phyloP scores from a whole-genome alignment of 768 basidiomycete species.

The Austroboletus festivus region DNA sequence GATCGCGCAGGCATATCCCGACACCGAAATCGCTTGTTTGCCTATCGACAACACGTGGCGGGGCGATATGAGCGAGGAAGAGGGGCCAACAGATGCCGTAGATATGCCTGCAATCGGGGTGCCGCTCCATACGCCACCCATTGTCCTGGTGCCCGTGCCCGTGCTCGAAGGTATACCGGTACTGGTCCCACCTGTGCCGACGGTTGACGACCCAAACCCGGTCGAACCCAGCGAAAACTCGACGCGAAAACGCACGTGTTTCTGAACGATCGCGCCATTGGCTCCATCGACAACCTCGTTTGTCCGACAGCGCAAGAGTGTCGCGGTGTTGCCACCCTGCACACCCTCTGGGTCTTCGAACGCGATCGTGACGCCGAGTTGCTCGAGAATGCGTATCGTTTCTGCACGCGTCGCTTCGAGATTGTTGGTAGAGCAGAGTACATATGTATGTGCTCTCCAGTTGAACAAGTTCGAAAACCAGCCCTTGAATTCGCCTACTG shows the following conservation, averaged over 20 bases:
- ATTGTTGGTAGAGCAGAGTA: conserved; percentile 56
- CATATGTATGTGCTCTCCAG: conserved; percentile 68
- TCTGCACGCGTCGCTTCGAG: conserved; percentile 61
- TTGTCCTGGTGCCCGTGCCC: conserved; percentile 13
- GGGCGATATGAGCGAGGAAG: conserved; percentile 25
- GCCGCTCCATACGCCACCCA: not conserved
- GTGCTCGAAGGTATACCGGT: conserved; percentile 4
- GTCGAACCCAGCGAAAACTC: conserved; percentile 53
- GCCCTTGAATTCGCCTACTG: conserved; percentile 79
- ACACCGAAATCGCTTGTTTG: conserved; percentile 20
- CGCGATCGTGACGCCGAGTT: conserved; percentile 59
- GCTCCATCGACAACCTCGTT: conserved; percentile 45
- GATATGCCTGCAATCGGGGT: conserved; percentile 8
- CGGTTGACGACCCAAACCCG: conserved; percentile 20
- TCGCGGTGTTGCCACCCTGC: conserved; percentile 37
- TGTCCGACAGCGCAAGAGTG: conserved; percentile 47
- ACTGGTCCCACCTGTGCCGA: conserved; percentile 14
- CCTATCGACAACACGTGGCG: conserved; percentile 22
- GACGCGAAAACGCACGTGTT: conserved; percentile 79
- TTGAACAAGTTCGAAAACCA: conserved; percentile 97
- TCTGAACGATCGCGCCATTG: conserved; percentile 48
- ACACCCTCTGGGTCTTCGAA: conserved; percentile 45
- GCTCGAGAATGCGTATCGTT: conserved; percentile 59
- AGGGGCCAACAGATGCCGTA: conserved; percentile 21
- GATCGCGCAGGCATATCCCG: conserved; percentile 57